Evolutionary conservation across 805 yeast genomes (phyloP), one percentile per base, ranked within the genome.

Genomic region (Starmera caribaea): DNA sequence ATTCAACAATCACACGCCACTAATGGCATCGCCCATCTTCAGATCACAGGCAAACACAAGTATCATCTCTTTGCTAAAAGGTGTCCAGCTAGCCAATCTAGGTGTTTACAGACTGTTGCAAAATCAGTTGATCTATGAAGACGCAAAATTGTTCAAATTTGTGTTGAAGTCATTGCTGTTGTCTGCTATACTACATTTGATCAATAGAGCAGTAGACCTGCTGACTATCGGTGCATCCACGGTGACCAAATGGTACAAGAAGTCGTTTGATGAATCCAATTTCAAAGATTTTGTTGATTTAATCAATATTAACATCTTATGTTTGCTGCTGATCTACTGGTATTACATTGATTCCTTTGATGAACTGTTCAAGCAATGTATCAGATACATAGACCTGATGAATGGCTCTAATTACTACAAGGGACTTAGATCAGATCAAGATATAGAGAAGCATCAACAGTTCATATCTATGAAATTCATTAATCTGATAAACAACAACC

Each of bases 101-200:
- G 51, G 51, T 3, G 35, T 41, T 2, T 45, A 43, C 24, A 40
- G 44, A 32, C 34, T 48, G 5, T 32, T 47, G 4, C 54, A 49
- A 28, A 42, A 42, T 16, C 50, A 43, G 10, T 9, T 37, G 6
- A 38, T 49, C 16, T 45, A 37, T 27, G 46, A 48, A 21, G 42
- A 38, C 16, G 26, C 47, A 13, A 38, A 30, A 12, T 34, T 38
- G 13, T 47, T 46, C 39, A 43, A 38, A 26, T 41, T 46, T 28
- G 39, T 43, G 1, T 24, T 43, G 4, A 26, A 16, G 7, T 33
- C 44, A 1, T 12, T 49, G 11, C 37, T 34, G 17, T 7, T 47
- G 4, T 50, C 54, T 14, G 32, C 16, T 29, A 9, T 13, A 5
- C 21, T 32, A 3, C 13, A 32, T 32, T 17, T 32, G 8, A 11